Percentiles rank a stretch among this genome's conserved stretches.
Evolutionary conservation across 352 stramenopile genomes (phyloP).

Genomic region (Phytophthora macrochlamydospora): DNA sequence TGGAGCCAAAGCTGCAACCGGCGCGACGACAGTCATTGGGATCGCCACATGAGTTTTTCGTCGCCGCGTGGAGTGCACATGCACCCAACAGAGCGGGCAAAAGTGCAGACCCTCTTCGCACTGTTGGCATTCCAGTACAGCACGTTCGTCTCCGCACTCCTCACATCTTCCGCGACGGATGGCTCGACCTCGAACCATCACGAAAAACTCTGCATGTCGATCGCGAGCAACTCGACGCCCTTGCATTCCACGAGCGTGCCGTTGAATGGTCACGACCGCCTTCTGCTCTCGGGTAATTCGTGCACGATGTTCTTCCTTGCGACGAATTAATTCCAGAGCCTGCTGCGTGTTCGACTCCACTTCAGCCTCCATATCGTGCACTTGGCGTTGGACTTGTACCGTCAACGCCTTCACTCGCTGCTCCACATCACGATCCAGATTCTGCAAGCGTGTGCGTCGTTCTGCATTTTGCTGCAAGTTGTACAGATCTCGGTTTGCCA

Average conservation of each 20-base stretch:
- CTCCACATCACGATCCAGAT: slow-evolving; percentile 17
- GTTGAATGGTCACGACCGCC: slow-evolving; percentile 54
- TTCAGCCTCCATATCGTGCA: slow-evolving; percentile 61
- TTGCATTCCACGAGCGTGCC: slow-evolving; percentile 46
- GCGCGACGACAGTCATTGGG: slow-evolving; percentile 47
- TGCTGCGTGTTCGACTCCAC: slow-evolving; percentile 66
- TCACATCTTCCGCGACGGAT: slow-evolving; percentile 75
- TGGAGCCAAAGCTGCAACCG: not conserved
- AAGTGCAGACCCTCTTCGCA: slow-evolving; percentile 77
- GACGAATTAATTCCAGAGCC: slow-evolving; percentile 33
- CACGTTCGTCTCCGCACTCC: slow-evolving; percentile 69
- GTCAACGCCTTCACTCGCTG: slow-evolving; percentile 22
- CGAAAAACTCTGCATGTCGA: slow-evolving; percentile 62
- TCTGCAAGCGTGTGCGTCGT: slow-evolving; percentile 10
- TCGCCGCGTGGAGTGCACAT: slow-evolving; percentile 64
- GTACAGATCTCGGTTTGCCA: slow-evolving; percentile 58
- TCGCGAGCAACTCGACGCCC: slow-evolving; percentile 49
- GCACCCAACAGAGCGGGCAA: slow-evolving; percentile 76
- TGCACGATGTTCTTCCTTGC: slow-evolving; percentile 32
- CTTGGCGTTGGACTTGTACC: slow-evolving; percentile 30
- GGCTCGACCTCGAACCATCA: slow-evolving; percentile 67
- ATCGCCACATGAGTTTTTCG: slow-evolving; percentile 66
- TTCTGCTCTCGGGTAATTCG: slow-evolving; percentile 46
- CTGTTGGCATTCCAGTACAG: slow-evolving; percentile 68
- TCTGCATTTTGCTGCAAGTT: slow-evolving; percentile 34